Base-by-base conservation (phyloP, 202 grass and related monocot species). In the Setaria viridis region DNA sequence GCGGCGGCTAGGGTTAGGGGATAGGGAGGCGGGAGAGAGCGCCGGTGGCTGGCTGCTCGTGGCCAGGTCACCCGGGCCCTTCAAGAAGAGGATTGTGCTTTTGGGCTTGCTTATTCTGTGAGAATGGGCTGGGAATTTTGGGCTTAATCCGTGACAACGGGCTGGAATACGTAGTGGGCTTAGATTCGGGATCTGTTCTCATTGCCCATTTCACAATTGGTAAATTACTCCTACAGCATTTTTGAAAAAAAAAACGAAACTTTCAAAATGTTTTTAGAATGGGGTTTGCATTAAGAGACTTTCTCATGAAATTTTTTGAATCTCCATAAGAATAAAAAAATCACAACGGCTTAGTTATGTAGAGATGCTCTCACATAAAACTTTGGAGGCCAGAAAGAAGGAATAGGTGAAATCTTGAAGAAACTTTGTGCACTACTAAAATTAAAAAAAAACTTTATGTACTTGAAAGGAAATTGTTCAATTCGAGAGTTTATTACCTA, bases 1-100 rank as follows among this genome's bases (percentile, higher is more conserved):
- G 49, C 76, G 79, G 66, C 66, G 79, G 80, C 67, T 82, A 82
- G 80, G 80, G 51, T 82, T 70, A 11, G 2, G 41, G 39, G 21
- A 13, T 58, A 59, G 35, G n/a, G 16, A 70, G n/a, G 79, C 35
- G 14, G 51, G 66, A 70, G 53, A 53, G 80, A 70, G 12, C 35
- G 79, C 79, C 72, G 8, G 70, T 35, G 70, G 45, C 12, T 21
- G 29, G 60, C 21, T 14, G 45, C 59, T 7, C 20, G 41, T 1
- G 42, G 46, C 7, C 29, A 16, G 9, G 43, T 25, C 25, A 0
- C 25, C 25, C 25, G 25, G 25, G 25, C 25, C 25, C 25, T 25
- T 25, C 25, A 25, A 25, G 76, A 64, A 64, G 25, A 10, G 58
- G 25, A 0, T 55, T 13, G 48, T 2, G 12, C 48, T 14, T 16